Evolutionary conservation across 2,329 filamentous ascomycete species (phyloP), one percentile per base, ranked within the genome.

Genomic region (Westerdykella sp.): DNA sequence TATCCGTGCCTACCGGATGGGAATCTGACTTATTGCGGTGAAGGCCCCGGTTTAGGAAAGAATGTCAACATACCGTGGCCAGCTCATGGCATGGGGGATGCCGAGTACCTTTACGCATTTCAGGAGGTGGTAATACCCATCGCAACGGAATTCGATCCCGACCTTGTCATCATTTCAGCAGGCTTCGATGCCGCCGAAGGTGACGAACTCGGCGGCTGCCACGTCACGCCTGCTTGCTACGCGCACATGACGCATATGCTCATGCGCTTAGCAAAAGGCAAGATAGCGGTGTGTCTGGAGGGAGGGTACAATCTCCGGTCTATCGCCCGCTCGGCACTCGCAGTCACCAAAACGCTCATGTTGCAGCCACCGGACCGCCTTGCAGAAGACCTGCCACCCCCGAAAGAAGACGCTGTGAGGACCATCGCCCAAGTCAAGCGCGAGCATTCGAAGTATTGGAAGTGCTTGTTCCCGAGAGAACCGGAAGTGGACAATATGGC

Each of bases 201-300:
- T 11, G 93, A 98, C 65, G 84, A 93, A 60, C 77, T 98, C 1
- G 93, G 93, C 40, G 88, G 86, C 25, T 98, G 93, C 64, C 91
- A 88, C 59, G 93, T 98, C 5, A 85, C 89, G 1, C 93, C 93
- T 0, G 71, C 82, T 4, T 95, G 93, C 62, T 98, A 97, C 63
- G 87, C 90, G 12, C 91, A 98, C 62, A 97, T 98, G 93, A 97
- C 93, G 13, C 89, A 96, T 62, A 96, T 97, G 91, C 79, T 98
- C 38, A 97, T 96, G 90, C 89, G 87, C 2, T 75, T 98, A 15
- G 91, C 93, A 1, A 77, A 83, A 36, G 93, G 93, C 22, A 95
- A 90, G 61, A 77, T 98, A 12, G 86, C 87, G 2, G 91, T 96
- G 7, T 96, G 90, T 61, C 75, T 98, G 2, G 93, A 98, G 66